Percentiles rank a stretch among this genome's conserved stretches.
Evolutionary conservation across 2,329 filamentous ascomycete genomes (phyloP).

Genomic region (Sclerotinia subarctica): DNA sequence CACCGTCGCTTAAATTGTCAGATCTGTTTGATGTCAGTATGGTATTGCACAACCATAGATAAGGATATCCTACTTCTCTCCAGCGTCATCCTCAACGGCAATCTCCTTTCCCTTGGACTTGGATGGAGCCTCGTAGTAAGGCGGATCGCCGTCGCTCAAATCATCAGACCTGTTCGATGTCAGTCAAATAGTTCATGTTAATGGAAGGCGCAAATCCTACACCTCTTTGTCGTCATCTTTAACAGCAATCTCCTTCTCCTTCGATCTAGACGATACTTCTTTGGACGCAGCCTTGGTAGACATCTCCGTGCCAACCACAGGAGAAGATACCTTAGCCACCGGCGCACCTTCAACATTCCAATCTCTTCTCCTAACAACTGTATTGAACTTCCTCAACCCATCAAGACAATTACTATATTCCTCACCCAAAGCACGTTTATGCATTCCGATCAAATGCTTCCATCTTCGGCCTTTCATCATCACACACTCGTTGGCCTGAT

Average conservation of each 20-base stretch:
- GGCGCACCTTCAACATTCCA: constrained; percentile 12
- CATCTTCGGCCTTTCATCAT: background rate
- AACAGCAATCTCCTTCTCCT: background rate
- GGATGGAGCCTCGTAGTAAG: background rate
- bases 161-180: constrained; percentile 1
- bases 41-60: background rate
- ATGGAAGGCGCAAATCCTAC: background rate
- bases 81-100: background rate
- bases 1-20: background rate
- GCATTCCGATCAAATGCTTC: background rate
- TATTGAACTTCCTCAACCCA: constrained; percentile 10
- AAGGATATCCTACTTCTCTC: background rate
- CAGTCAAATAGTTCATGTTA: background rate
- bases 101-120: background rate
- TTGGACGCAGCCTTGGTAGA: background rate
- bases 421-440: background rate
- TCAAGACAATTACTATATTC: constrained; percentile 2
- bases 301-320: too few species aligned
- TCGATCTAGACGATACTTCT: background rate
- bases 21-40: background rate
- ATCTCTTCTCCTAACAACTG: constrained; percentile 8
- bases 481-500: constrained; percentile 7
- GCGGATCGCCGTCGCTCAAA: constrained; percentile 4
- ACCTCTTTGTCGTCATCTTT: background rate
- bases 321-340: background rate